Percentiles rank a stretch among this genome's conserved stretches.
These are phyloP conservation scores for Scleroderma citrinum DNA, from an alignment of 768 basidiomycete genomes.

Conservation along the genomic window DNA sequence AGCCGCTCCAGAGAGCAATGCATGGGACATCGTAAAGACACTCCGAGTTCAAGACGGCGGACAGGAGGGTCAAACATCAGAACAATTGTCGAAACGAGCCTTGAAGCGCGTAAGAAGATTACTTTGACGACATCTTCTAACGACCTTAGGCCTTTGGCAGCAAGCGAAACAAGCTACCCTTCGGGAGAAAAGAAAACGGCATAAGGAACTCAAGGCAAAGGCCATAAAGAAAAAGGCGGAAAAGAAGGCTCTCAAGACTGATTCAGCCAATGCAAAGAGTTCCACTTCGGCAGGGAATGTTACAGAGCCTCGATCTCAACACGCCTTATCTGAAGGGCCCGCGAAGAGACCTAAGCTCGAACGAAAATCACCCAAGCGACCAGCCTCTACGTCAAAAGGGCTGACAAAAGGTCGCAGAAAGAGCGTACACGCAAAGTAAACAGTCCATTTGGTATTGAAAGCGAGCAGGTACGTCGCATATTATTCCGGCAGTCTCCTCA, in stretches of 20 bases:
- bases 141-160: conserved; percentile 24
- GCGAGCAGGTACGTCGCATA: too few relatives aligned
- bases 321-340: conserved; percentile 2
- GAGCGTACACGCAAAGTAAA: background rate
- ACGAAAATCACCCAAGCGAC: background rate
- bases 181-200: conserved; percentile 43
- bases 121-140: background rate
- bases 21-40: conserved; percentile 36
- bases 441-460: too few relatives aligned
- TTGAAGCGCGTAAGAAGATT: conserved; percentile 49
- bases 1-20: conserved; percentile 40
- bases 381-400: background rate
- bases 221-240: conserved; percentile 32
- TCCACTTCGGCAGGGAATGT: background rate
- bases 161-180: conserved; percentile 41
- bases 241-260: conserved; percentile 1
- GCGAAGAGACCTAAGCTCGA: conserved; percentile 15
- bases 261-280: background rate
- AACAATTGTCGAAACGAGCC: conserved; percentile 49
- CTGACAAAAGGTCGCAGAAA: background rate
- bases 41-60: conserved; percentile 5
- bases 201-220: conserved; percentile 40
- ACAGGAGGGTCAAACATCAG: conserved; percentile 4
- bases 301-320: background rate
- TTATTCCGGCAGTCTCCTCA: too few relatives aligned